Evolutionary conservation across 2,329 filamentous ascomycete genomes (phyloP).

Genomic region (Pezicula radicicola): DNA sequence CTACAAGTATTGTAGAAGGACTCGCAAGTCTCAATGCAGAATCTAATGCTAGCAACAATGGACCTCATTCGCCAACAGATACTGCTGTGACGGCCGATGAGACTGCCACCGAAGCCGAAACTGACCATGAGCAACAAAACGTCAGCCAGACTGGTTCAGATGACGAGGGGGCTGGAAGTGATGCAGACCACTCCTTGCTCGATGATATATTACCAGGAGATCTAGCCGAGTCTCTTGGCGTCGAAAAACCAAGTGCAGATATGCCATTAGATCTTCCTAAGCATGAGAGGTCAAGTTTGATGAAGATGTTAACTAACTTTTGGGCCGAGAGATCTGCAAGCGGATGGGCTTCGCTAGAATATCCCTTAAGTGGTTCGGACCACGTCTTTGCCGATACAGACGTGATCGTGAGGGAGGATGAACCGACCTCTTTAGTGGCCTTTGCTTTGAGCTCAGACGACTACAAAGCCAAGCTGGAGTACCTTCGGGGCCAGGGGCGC

Average conservation of each 20-base stretch:
- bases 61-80: constrained; percentile 24
- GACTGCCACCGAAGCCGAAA: constrained; percentile 34
- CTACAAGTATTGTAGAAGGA: constrained; percentile 25
- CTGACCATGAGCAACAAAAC: constrained; percentile 40
- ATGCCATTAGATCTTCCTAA: constrained; percentile 76
- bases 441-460: constrained; percentile 86
- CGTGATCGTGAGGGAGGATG: constrained; percentile 95
- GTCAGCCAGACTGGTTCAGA: constrained; percentile 62
- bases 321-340: constrained; percentile 97
- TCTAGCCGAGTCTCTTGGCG: constrained; percentile 55
- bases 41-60: constrained; percentile 8
- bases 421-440: constrained; percentile 93
- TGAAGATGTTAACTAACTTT: constrained; percentile 96
- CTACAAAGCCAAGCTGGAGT: constrained; percentile 75
- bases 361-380: constrained; percentile 82
- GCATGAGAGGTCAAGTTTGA: constrained; percentile 86
- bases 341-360: constrained; percentile 89
- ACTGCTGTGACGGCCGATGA: constrained; percentile 24
- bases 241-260: constrained; percentile 52
- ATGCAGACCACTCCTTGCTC: constrained; percentile 65
- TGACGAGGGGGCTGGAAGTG: constrained; percentile 66
- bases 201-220: constrained; percentile 66
- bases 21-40: constrained; percentile 24
- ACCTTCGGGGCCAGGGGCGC: constrained; percentile 55
- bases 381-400: constrained; percentile 97